Conservation (phyloP, 2,329 filamentous ascomycete genomes). For the Phialophora tarda region DNA sequence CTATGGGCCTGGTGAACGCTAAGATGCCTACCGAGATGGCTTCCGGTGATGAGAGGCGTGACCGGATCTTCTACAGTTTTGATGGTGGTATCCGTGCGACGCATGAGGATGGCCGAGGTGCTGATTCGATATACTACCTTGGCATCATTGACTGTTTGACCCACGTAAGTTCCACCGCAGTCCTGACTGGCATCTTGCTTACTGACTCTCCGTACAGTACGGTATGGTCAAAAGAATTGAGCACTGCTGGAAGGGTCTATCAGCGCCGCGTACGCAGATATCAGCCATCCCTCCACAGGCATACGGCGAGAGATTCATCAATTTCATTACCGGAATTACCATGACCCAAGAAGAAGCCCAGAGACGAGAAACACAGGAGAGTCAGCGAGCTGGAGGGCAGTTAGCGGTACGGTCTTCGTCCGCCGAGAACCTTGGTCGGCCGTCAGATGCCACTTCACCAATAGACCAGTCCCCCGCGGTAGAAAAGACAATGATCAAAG, state of each 20-base stretch:
- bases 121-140: conserved; percentile 95
- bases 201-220: conserved; percentile 64
- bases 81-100: conserved; percentile 93
- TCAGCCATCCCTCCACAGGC: conserved; percentile 87
- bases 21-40: conserved; percentile 91
- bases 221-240: conserved; percentile 93
- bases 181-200: background rate
- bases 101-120: conserved; percentile 82
- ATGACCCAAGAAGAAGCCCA: conserved; percentile 86
- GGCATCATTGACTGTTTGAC: conserved; percentile 98
- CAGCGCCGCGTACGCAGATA: conserved; percentile 81
- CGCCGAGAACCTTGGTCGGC: conserved; percentile 41
- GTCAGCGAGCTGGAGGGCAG: conserved; percentile 23
- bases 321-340: conserved; percentile 88
- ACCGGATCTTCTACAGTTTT: conserved; percentile 88
- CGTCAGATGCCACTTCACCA: conserved; percentile 42
- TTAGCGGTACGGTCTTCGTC: conserved; percentile 18
- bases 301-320: conserved; percentile 92
- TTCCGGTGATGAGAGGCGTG: conserved; percentile 67
- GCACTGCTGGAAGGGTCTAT: conserved; percentile 95
- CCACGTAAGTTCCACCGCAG: conserved; percentile 69
- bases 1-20: conserved; percentile 79
- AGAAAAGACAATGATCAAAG: conserved; percentile 61
- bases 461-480: conserved; percentile 47
- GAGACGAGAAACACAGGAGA: conserved; percentile 49